Percentiles rank a stretch among this genome's conserved stretches.
Conservation (phyloP, 257 asterid species). For the Solanum pinnatisectum region DNA sequence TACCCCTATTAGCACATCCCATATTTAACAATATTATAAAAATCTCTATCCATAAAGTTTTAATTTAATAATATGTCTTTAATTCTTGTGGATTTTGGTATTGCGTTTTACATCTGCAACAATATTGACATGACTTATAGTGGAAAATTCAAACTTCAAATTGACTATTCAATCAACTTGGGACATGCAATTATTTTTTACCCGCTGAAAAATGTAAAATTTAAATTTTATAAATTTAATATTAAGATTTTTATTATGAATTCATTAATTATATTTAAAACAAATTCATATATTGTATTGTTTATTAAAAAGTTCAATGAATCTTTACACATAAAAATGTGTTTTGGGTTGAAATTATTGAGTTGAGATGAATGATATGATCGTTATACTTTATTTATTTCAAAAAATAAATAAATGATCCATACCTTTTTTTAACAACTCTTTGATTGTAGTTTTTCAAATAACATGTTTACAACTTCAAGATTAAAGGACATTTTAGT, state of each 20-base stretch:
- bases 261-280: too few species aligned
- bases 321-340: too few species aligned
- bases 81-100: background rate
- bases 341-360: background rate
- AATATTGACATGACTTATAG: background rate
- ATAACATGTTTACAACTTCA: background rate
- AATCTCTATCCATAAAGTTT: background rate
- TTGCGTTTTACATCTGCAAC: background rate
- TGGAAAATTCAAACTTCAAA: background rate
- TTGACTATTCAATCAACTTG: background rate
- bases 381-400: background rate
- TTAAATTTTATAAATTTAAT: too few species aligned
- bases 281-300: too few species aligned
- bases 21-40: background rate
- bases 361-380: background rate
- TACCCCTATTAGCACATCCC: background rate
- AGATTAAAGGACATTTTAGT: too few species aligned
- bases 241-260: too few species aligned
- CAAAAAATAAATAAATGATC: too few species aligned
- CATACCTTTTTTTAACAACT: too few species aligned
- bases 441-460: too few species aligned
- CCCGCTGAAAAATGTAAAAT: rapidly evolving
- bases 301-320: too few species aligned
- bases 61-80: background rate
- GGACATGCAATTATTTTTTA: too few species aligned